Evolutionary conservation across 2,329 filamentous ascomycete genomes (phyloP).

Genomic region (Furcasterigmium furcatum): DNA sequence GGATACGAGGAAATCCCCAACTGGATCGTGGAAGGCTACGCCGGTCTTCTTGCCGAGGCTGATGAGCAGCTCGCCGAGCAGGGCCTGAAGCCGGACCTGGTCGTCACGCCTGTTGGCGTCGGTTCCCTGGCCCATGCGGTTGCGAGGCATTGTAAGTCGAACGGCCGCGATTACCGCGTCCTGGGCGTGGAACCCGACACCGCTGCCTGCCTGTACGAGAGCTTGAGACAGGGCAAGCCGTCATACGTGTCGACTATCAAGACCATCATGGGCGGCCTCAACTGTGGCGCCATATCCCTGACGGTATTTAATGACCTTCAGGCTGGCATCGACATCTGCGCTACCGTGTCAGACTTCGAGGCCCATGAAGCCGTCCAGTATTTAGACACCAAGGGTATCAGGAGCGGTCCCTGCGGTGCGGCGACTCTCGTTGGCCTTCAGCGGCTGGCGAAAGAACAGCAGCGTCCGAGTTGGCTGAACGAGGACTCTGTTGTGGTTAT

Average conservation of each 20-base stretch:
- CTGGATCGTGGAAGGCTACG: constrained; percentile 78
- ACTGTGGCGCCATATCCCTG: constrained; percentile 66
- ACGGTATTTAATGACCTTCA: constrained; percentile 62
- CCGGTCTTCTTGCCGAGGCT: constrained; percentile 66
- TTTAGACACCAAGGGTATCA: constrained; percentile 42
- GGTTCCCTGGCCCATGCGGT: constrained; percentile 72
- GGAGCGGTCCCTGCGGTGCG: constrained; percentile 61
- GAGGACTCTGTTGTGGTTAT: constrained; percentile 58
- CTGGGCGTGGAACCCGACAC: constrained; percentile 68
- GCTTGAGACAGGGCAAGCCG: constrained; percentile 43
- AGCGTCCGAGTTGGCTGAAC: constrained; percentile 29
- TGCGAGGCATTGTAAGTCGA: constrained; percentile 58
- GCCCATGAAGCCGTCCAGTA: constrained; percentile 56
- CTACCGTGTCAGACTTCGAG: constrained; percentile 60
- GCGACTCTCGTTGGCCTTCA: constrained; percentile 55
- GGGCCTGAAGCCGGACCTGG: constrained; percentile 33
- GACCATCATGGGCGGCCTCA: constrained; percentile 73
- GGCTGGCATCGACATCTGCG: constrained; percentile 55
- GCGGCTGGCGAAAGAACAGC: constrained; percentile 33
- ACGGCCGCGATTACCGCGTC: constrained; percentile 31
- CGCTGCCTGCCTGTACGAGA: constrained; percentile 55
- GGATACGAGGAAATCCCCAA: constrained; percentile 64
- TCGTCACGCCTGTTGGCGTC: constrained; percentile 67
- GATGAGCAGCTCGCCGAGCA: constrained; percentile 52
- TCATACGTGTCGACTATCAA: constrained; percentile 49